Evolutionary conservation across 202 grass and related monocot species (phyloP).

Genomic region (Panicum virgatum): DNA sequence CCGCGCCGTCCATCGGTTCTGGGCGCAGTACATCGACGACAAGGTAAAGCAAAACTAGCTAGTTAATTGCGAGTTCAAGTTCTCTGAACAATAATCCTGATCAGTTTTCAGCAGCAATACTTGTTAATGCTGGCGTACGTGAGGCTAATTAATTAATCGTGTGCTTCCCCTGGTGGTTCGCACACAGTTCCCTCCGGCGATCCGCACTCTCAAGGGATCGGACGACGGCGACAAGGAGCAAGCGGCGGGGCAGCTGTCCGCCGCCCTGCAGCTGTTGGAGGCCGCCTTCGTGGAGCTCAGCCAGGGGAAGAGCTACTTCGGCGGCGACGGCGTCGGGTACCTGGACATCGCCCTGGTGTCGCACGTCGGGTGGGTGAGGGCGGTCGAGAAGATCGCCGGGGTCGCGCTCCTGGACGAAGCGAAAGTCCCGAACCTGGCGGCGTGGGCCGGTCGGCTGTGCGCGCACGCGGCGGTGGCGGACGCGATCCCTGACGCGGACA

Average conservation of each 20-base stretch:
- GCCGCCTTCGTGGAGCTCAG: slow-evolving; percentile 43
- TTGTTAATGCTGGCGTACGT: not conserved
- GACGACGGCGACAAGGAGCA: slow-evolving; percentile 15
- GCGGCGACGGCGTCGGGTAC: slow-evolving; percentile 51
- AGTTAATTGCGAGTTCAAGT: not conserved
- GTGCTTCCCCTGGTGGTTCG: not conserved
- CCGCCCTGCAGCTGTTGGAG: slow-evolving; percentile 49
- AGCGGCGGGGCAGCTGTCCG: slow-evolving; percentile 24
- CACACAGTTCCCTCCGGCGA: slow-evolving; percentile 6
- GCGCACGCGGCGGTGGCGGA: slow-evolving; percentile 44
- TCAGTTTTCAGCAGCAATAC: not conserved
- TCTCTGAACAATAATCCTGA: not conserved
- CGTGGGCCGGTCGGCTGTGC: slow-evolving; percentile 50
- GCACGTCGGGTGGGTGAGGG: slow-evolving; percentile 50
- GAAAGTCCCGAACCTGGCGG: slow-evolving; percentile 43
- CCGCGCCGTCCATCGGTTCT: slow-evolving; percentile 53
- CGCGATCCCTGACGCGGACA: slow-evolving; percentile 44
- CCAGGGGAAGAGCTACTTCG: slow-evolving; percentile 52
- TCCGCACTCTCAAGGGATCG: slow-evolving; percentile 20
- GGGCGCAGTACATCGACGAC: slow-evolving; percentile 55
- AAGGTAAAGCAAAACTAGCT: slow-evolving; percentile 6
- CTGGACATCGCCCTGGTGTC: slow-evolving; percentile 54
- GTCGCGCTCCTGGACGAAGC: slow-evolving; percentile 42
- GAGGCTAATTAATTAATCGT: not conserved
- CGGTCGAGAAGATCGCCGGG: slow-evolving; percentile 48